Percentiles rank a stretch among this genome's conserved stretches.
Conservation (phyloP, 192 early-diverging fungal species). For the Tieghemiomyces parasiticus region DNA sequence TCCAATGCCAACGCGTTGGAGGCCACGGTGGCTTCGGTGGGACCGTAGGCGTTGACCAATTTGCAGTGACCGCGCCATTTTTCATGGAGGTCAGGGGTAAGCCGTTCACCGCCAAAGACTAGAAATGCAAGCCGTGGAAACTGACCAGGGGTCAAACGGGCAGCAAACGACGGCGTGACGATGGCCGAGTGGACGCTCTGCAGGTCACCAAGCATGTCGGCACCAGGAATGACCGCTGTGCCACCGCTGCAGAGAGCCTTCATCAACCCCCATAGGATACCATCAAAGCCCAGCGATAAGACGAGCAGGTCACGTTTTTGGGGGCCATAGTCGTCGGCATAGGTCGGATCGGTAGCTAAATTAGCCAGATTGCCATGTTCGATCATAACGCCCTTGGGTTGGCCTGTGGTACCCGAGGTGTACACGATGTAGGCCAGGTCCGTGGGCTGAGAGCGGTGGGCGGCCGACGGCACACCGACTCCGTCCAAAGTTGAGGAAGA, state of each 20-base stretch:
- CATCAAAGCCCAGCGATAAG: constrained; percentile 2
- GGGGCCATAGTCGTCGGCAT: not conserved
- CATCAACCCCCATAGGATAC: not conserved
- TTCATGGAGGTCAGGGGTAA: not conserved
- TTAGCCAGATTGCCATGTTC: not conserved
- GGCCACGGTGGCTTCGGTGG: not conserved
- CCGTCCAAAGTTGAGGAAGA: too few relatives aligned
- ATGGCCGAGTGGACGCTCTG: not conserved
- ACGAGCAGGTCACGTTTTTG: not conserved
- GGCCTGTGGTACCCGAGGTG: constrained; percentile 3
- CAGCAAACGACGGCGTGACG: not conserved
- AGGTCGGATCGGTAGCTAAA: not conserved
- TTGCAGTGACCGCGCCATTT: not conserved
- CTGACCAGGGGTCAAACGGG: not conserved
- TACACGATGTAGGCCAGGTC: not conserved
- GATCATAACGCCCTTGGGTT: constrained; percentile 1
- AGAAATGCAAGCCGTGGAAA: not conserved
- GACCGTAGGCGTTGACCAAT: not conserved
- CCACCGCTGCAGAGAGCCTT: not conserved
- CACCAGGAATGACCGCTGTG: not conserved
- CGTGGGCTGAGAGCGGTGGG: not conserved
- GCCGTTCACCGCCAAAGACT: not conserved
- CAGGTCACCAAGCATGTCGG: not conserved
- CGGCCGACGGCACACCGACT: too few relatives aligned
- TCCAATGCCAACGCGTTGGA: not conserved